These are phyloP conservation scores for Gliomastix tumulicola DNA, from an alignment of 2,329 filamentous ascomycete species.

Conservation along the genomic window DNA sequence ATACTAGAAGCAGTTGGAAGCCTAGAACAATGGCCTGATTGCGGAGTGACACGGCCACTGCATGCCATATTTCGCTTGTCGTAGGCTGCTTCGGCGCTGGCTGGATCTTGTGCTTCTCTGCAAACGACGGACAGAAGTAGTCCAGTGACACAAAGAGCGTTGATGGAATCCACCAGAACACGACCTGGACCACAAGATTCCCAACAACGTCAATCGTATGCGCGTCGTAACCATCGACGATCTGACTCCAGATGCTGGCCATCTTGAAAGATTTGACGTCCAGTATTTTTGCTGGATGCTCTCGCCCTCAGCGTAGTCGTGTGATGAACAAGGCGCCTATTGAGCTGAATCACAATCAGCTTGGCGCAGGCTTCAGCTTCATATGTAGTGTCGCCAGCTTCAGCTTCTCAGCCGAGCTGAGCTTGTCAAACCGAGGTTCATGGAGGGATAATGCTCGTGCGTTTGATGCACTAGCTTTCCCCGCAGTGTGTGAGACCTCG, in stretches of 20 bases:
- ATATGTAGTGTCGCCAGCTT: too few relatives aligned
- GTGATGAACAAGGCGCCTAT: too few relatives aligned
- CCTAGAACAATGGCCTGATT: slow-evolving; percentile 36
- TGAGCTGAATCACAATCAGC: too few relatives aligned
- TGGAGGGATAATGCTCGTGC: too few relatives aligned
- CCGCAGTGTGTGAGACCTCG: too few relatives aligned
- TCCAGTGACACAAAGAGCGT: slow-evolving; percentile 34
- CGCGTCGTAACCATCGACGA: slow-evolving; percentile 16
- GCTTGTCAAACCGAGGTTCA: too few relatives aligned
- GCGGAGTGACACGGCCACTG: slow-evolving; percentile 32
- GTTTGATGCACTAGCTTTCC: too few relatives aligned
- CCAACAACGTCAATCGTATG: slow-evolving; percentile 32
- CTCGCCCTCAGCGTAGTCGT: too few relatives aligned
- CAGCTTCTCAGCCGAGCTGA: too few relatives aligned
- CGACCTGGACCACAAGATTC: slow-evolving; percentile 26
- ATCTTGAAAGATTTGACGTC: too few relatives aligned
- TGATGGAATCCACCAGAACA: slow-evolving; percentile 40
- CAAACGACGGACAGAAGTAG: slow-evolving; percentile 35
- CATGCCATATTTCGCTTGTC: slow-evolving; percentile 31
- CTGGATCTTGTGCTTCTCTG: slow-evolving; percentile 46
- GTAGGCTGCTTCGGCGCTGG: slow-evolving; percentile 42
- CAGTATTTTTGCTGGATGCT: too few relatives aligned
- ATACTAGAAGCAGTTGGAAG: slow-evolving; percentile 17
- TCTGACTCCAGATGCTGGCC: slow-evolving; percentile 11
- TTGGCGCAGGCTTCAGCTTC: too few relatives aligned